These are phyloP conservation scores for Amoeboaphelidium protococcarum DNA, from an alignment of 371 early-diverging fungal genomes.

Conservation along the genomic window DNA sequence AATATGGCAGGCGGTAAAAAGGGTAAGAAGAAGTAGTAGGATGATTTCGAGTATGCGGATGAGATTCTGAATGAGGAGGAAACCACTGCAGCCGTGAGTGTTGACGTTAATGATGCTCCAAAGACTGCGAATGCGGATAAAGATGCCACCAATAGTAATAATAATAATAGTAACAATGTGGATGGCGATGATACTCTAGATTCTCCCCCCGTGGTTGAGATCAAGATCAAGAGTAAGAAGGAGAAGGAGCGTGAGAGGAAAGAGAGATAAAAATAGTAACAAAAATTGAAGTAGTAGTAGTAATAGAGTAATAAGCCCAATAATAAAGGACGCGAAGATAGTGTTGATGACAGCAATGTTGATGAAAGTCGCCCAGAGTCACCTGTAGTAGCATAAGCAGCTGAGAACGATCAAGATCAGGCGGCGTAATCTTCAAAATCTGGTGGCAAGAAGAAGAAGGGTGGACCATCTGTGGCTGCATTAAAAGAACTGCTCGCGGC, in stretches of 20 bases:
- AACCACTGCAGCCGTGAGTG: slow-evolving; percentile 1
- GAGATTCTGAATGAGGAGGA: slow-evolving; percentile 1
- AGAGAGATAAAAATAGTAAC: slow-evolving; percentile 15
- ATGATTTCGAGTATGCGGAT: slow-evolving; percentile 6
- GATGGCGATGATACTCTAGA: slow-evolving; percentile 5
- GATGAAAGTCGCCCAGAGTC: slow-evolving; percentile 1
- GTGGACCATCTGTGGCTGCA: slow-evolving; percentile 21
- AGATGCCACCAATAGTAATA: background rate
- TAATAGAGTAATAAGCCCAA: slow-evolving; percentile 5
- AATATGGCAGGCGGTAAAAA: too few species aligned
- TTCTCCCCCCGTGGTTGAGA: background rate
- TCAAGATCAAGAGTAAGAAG: slow-evolving; percentile 18
- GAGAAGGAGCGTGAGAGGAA: slow-evolving; percentile 25
- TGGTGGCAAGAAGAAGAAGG: slow-evolving; percentile 7
- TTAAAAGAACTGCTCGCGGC: slow-evolving; percentile 35
- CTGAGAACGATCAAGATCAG: slow-evolving; percentile 7
- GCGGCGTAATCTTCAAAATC: background rate
- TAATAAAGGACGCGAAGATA: slow-evolving; percentile 1
- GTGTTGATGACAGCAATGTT: background rate
- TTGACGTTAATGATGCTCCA: slow-evolving; percentile 1
- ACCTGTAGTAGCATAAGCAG: background rate
- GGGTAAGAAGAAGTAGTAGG: slow-evolving; percentile 7
- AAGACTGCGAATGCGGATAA: slow-evolving; percentile 3
- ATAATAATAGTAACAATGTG: slow-evolving; percentile 5
- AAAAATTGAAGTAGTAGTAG: slow-evolving; percentile 7